Evolutionary conservation across 2,329 filamentous ascomycete species (phyloP), one percentile per base, ranked within the genome.

Genomic region (Alternaria rosae): DNA sequence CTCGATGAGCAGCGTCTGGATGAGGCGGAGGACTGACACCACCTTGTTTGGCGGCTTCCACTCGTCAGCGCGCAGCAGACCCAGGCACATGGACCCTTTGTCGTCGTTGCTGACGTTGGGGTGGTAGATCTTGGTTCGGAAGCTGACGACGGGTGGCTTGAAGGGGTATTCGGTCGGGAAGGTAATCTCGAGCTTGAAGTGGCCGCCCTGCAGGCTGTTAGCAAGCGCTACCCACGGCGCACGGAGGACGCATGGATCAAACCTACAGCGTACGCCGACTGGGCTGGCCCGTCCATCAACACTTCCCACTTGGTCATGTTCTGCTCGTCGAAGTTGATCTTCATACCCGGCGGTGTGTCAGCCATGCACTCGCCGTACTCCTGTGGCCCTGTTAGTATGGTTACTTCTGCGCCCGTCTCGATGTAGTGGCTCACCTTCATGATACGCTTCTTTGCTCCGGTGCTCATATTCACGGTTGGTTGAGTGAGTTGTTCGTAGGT

Each of bases 121-220:
- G 83, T 97, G 94, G 86, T 97, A 97, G 84, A 97, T 92, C 82
- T 94, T 94, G 54, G 93, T 97, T 68, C 85, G 83, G 86, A 97
- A 97, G 76, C 86, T 88, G 70, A 97, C 85, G 62, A 86, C 83
- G 15, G 93, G 93, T 21, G 93, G 89, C 81, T 95, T 95, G 88
- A 97, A 97, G 35, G 93, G 93, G 84, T 97, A 97, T 74, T 93
- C 90, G 70, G 84, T 82, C 13, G 93, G 93, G 11, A 97, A 88
- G 42, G 81, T 85, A 70, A 97, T 84, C 65, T 89, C 81, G 64
- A 97, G 82, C 69, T 87, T 87, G 86, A 93, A 97, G 68, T 82
- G 83, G 74, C 93, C 93, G 71, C 88, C 89, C 84, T 90, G 54
- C 48, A 50, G 20, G 52, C 54, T 64, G 57, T 67, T 60, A 69